Evolutionary conservation across 2,329 filamentous ascomycete species (phyloP), one percentile per base, ranked within the genome.

Genomic region (Coccinonectria pachysandricola): DNA sequence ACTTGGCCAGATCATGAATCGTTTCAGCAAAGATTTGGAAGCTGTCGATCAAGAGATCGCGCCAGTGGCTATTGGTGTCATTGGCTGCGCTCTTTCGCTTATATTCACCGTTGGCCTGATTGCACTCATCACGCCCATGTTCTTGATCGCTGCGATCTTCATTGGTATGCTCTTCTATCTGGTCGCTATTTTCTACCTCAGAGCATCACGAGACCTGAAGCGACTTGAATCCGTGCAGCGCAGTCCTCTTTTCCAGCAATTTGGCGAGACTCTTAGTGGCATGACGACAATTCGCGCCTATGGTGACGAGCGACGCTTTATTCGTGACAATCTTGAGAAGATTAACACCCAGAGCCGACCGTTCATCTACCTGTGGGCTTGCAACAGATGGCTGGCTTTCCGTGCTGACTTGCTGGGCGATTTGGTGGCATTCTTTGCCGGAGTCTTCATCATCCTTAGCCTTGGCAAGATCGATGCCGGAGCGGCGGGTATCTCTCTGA

Each of bases 221-320:
- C 77, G 91, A 24, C 64, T 98, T 6, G 92, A 98, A 53, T 94
- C 88, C 6, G 77, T 96, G 2, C 84, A 95, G 53, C 73, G 88
- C 48, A 96, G 87, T 53, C 91, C 91, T 2, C 64, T 98, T 6
- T 98, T 95, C 60, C 91, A 98, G 55, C 91, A 96, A 43, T 98
- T 98, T 42, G 88, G 91, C 37, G 91, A 98, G 60, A 96, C 92
- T 0, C 61, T 98, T 11, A 84, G 78, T 26, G 91, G 91, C 15
- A 91, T 98, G 54, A 92, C 88, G 3, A 98, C 91, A 0, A 98
- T 98, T 42, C 79, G 92, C 47, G 91, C 91, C 2, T 98, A 96
- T 46, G 86, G 88, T 18, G 88, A 95, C 43, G 86, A 95, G 53
- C 73, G 83, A 28, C 78, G 91, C 18, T 98, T 98, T 54, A 83